Base-by-base conservation (phyloP, 164 flowering plant genomes). In the Buxus sempervirens region DNA sequence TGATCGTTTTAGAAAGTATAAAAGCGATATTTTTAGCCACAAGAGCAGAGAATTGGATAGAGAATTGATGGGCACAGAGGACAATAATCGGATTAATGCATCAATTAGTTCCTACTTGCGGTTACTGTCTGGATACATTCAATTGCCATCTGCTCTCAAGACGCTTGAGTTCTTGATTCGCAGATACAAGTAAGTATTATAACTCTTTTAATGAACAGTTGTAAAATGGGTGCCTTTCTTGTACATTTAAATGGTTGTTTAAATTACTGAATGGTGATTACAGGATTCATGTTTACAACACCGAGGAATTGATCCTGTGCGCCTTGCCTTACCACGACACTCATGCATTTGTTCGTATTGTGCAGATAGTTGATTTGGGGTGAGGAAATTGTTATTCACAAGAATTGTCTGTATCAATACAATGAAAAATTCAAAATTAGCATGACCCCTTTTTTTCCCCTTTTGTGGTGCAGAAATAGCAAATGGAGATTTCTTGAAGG, bases 261-360 rank as follows among this genome's bases (percentile, higher is more conserved):
- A 32, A 32, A 51, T 5, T 62, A 19, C 42, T 65, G 65, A 9
- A 24, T 70, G n/a, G 60, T 48, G 36, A 19, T 54, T 75, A 49
- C 75, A 94, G 98, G 91, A 71, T 90, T 75, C 89, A 95, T 62
- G 86, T 84, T 41, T 84, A 86, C 82, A 92, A 95, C 61, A 18
- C 65, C 0, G 94, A 92, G 58, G 96, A 92, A n/a, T 72, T 95
- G 74, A 77, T 95, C 60, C 74, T 90, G 14, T 92, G 94, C 75
- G 80, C 88, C 18, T 69, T 95, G 82, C 97, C 98, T 0, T 90
- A 88, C 79, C 98, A 95, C 68, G 98, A 92, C 55, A 92, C 97
- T 20, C 87, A 83, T 73, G 81, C 76, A 5, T 95, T 95, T 85
- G 98, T 95, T 62, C 78, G 87, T 54, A 79, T 95, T 53, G 89